These are phyloP conservation scores for Scheffersomyces spartinae DNA, from an alignment of 805 yeast genomes.

Conservation along the genomic window DNA sequence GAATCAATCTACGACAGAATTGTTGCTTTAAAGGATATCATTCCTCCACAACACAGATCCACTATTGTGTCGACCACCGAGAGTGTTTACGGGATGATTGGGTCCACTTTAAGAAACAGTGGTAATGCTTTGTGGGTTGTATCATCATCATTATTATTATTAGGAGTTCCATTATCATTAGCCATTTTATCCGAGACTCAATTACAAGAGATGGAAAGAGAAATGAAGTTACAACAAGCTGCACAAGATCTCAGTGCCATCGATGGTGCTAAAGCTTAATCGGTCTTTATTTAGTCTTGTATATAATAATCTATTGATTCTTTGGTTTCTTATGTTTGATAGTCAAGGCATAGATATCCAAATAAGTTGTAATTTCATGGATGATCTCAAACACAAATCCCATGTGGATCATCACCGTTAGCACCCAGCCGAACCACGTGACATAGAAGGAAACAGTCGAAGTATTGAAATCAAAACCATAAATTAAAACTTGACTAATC, in stretches of 20 bases:
- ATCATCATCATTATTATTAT: constrained; percentile 69
- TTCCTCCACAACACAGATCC: constrained; percentile 78
- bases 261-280: too few species aligned
- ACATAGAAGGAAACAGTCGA: constrained; percentile 42
- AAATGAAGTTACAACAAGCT: constrained; percentile 70
- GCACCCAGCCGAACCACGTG: constrained; percentile 55
- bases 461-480: constrained; percentile 24
- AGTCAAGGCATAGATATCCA: constrained; percentile 78
- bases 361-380: constrained; percentile 63
- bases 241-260: constrained; percentile 67
- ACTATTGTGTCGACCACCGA: constrained; percentile 24
- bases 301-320: too few species aligned
- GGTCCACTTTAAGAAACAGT: constrained; percentile 40
- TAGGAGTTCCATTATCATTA: constrained; percentile 88
- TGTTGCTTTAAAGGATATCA: constrained; percentile 81
- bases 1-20: constrained; percentile 85
- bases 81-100: constrained; percentile 16
- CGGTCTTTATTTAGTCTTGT: too few species aligned
- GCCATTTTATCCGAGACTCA: constrained; percentile 90
- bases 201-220: constrained; percentile 87
- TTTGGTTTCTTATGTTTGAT: constrained; percentile 73
- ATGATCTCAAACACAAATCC: constrained; percentile 70
- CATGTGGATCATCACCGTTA: constrained; percentile 56
- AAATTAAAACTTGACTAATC: constrained; percentile 23
- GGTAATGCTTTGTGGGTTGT: constrained; percentile 79